Percentiles rank a stretch among this genome's conserved stretches.
phyloP scores from a whole-genome alignment of 192 early-diverging fungal species.

The Podila minutissima region DNA sequence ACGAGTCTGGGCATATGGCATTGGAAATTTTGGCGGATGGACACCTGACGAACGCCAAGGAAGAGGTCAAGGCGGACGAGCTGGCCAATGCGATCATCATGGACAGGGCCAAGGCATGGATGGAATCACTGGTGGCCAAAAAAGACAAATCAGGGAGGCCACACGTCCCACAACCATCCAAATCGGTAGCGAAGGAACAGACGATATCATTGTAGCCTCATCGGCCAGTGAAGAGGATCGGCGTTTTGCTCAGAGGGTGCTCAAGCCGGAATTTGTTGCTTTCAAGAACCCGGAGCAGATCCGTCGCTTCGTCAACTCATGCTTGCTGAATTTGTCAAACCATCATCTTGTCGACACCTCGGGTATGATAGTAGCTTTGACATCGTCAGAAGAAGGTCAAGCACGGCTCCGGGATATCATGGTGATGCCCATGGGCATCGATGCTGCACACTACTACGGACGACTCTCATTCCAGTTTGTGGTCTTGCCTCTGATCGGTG shows the following conservation, averaged over 20 bases:
- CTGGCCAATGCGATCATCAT: neutral
- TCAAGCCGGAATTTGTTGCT: constrained; percentile 2
- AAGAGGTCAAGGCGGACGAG: neutral
- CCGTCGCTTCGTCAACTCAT: constrained; percentile 36
- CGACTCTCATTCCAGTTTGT: constrained; percentile 50
- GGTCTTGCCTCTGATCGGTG: constrained; percentile 49
- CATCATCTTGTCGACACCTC: constrained; percentile 30
- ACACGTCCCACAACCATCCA: constrained; percentile 10
- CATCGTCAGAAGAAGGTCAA: constrained; percentile 8
- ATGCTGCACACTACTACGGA: constrained; percentile 8
- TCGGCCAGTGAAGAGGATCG: neutral
- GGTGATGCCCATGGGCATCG: constrained; percentile 21
- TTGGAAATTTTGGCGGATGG: no score
- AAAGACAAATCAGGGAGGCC: constrained; percentile 1
- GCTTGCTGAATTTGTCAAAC: constrained; percentile 43
- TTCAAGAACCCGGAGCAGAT: constrained; percentile 3
- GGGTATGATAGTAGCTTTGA: constrained; percentile 23
- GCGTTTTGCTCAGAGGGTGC: constrained; percentile 6
- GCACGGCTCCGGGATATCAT: constrained; percentile 31
- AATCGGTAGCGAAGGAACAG: constrained; percentile 33
- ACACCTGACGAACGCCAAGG: neutral
- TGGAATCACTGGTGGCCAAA: neutral
- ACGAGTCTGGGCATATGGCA: no score
- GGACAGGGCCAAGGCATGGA: neutral
- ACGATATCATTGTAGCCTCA: constrained; percentile 28